Evolutionary conservation across 495 filamentous ascomycete species (phyloP).

Genomic region (Astrocystis sublimbata): DNA sequence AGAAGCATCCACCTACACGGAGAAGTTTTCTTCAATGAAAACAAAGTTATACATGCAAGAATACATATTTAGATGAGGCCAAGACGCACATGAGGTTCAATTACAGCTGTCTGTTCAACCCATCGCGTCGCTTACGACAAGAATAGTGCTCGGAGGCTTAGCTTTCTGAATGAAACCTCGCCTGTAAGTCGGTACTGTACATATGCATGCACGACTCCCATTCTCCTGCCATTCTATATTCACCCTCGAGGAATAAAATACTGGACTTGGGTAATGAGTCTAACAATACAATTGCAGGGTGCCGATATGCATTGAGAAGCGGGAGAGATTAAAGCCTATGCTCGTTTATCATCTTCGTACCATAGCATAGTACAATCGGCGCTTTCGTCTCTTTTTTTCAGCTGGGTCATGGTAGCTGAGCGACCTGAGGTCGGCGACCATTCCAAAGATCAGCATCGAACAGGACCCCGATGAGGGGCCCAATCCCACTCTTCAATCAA

Average conservation of each 20-base stretch:
- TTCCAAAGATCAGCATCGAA: slow-evolving; percentile 31
- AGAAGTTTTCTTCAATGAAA: background rate
- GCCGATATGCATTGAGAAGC: too few species aligned
- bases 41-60: background rate
- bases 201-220: too few species aligned
- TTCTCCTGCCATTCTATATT: background rate
- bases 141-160: slow-evolving; percentile 14
- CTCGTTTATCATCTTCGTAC: background rate
- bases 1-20: background rate
- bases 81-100: background rate
- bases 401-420: slow-evolving; percentile 31
- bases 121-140: background rate
- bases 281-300: too few species aligned
- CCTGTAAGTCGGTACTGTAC: background rate
- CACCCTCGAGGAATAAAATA: too few species aligned
- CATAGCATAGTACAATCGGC: too few species aligned
- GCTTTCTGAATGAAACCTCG: slow-evolving; percentile 12
- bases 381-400: background rate
- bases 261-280: too few species aligned
- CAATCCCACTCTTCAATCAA: slow-evolving; percentile 1
- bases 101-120: background rate
- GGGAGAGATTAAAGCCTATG: background rate
- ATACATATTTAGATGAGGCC: background rate
- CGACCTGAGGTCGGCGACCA: slow-evolving; percentile 40
- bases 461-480: slow-evolving; percentile 17